phyloP scores from a whole-genome alignment of 2,329 filamentous ascomycete species.

The Botrytis pseudocinerea region DNA sequence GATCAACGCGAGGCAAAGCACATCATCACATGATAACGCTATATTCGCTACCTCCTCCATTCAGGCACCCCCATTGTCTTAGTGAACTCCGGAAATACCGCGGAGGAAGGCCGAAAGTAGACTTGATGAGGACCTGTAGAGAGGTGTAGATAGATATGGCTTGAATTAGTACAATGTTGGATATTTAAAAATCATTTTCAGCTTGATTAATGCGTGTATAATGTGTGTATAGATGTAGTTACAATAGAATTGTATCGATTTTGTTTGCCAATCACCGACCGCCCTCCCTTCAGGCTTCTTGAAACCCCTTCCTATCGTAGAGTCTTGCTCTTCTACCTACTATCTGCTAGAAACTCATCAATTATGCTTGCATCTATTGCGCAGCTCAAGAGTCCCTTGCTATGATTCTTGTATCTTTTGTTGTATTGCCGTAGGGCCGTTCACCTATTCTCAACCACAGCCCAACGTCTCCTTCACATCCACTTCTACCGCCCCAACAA shows the following conservation, averaged over 20 bases:
- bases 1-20: background rate
- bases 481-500: background rate
- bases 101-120: background rate
- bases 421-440: background rate
- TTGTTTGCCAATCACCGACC: background rate
- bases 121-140: background rate
- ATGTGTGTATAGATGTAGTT: background rate
- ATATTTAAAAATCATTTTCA: background rate
- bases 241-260: background rate
- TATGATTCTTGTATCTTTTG: background rate
- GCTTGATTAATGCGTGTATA: background rate
- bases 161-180: background rate
- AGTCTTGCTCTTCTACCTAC: background rate
- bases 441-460: background rate
- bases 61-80: background rate
- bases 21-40: background rate
- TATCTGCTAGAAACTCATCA: background rate
- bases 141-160: background rate
- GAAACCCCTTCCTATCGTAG: background rate
- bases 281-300: background rate
- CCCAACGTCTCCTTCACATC: background rate
- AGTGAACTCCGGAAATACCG: background rate
- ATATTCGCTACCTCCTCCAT: background rate
- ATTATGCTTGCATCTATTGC: background rate
- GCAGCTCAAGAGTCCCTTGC: background rate